phyloP scores from a whole-genome alignment of 495 filamentous ascomycete species.

The Lasiosphaeria ovina region DNA sequence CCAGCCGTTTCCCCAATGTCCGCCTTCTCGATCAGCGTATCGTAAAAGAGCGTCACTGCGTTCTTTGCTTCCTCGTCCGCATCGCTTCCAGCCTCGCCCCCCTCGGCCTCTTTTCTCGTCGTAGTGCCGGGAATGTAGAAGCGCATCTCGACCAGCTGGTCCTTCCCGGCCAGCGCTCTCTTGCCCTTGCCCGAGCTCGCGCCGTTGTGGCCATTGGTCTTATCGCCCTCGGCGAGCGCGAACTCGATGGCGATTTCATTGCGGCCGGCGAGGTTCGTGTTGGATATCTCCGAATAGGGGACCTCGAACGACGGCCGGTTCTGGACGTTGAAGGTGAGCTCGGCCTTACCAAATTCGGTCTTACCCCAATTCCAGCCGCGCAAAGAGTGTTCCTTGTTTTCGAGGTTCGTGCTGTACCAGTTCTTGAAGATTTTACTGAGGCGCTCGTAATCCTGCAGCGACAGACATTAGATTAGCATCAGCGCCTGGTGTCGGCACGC shows the following conservation, averaged over 20 bases:
- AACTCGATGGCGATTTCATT: constrained; percentile 98
- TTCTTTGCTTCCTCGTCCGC: constrained; percentile 82
- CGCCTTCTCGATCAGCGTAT: constrained; percentile 96
- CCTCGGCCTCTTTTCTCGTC: constrained; percentile 79
- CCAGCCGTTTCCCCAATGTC: constrained; percentile 98
- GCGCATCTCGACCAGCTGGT: constrained; percentile 96
- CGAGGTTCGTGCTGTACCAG: constrained; percentile 92
- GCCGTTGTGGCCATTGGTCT: constrained; percentile 71
- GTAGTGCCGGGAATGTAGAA: constrained; percentile 97
- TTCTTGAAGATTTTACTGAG: constrained; percentile 87
- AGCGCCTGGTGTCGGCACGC: neutral
- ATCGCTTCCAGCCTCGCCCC: constrained; percentile 64
- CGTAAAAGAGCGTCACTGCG: constrained; percentile 92
- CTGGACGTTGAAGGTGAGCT: constrained; percentile 93
- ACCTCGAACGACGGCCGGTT: constrained; percentile 97
- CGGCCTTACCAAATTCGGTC: constrained; percentile 91
- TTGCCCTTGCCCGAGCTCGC: constrained; percentile 77
- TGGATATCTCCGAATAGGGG: constrained; percentile 95
- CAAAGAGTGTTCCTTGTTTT: constrained; percentile 87
- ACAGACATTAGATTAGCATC: constrained; percentile 5
- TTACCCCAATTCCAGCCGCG: constrained; percentile 99
- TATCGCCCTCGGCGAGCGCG: constrained; percentile 62
- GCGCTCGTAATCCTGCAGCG: constrained; percentile 77
- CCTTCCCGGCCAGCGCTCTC: constrained; percentile 81
- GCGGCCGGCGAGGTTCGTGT: constrained; percentile 95